Base-by-base conservation (phyloP, 2,329 filamentous ascomycete genomes). In the Pseudogymnoascus sp. region DNA sequence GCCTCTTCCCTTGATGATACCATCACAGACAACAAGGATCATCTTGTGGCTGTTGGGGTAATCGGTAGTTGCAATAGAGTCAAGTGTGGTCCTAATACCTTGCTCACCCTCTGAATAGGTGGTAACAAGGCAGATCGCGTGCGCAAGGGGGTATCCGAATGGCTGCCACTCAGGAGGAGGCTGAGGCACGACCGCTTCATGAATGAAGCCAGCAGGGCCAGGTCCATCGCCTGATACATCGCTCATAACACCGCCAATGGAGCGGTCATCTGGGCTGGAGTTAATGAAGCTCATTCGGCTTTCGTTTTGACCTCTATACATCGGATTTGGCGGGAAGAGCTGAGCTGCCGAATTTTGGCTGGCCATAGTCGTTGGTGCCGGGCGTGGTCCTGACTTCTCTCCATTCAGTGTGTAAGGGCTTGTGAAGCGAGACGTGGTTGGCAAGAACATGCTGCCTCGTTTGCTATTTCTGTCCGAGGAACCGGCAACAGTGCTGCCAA, bases 1-100 rank as follows among this genome's bases (percentile, higher is more conserved):
- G 57, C 95, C 94, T 70, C 95, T 84, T 67, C 95, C 95, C 77
- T 97, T 97, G 79, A 99, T 96, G 71, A 97, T 84, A 76, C 94
- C 94, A 73, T 99, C 94, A 76, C 94, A 99, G 68, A 99, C 90
- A 69, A 97, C 90, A 63, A 99, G 82, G 68, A 99, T 94, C 28
- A 92, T 85, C 76, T 99, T 99, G 82, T 99, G 95, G 74, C 93
- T 97, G 81, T 99, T 99, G 58, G 94, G 94, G 69, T 99, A 99
- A 74, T 99, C 95, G 2, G 94, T 99, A 75, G 90, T 96, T 58
- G 93, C 94, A 71, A 99, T 88, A 0, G 94, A 99, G 75, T 99
- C 92, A 28, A 99, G 78, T 0, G 94, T 99, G 0, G 92, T 96
- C 57, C 94, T 88, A 61, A 99, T 83, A 70, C 93, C 94, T 63